These are phyloP conservation scores for Camelina hispida DNA, from an alignment of 345 rosid genomes.

Conservation along the genomic window DNA sequence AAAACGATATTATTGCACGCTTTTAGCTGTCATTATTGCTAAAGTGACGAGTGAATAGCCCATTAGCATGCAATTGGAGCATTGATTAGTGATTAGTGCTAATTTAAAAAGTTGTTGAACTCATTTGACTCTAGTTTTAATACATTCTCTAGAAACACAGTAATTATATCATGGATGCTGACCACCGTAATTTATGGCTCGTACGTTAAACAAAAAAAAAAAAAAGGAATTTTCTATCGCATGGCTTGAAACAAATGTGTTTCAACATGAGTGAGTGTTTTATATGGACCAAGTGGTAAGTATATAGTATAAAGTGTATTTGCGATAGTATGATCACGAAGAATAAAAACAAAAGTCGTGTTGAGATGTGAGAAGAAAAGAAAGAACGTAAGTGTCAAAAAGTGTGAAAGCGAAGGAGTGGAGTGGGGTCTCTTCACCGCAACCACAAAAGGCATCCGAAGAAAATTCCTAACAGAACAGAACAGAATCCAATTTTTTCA, in stretches of 20 bases:
- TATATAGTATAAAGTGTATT: background rate
- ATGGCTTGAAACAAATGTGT: too few relatives aligned
- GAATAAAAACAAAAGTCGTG: constrained; percentile 18
- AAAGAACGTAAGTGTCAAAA: constrained; percentile 31
- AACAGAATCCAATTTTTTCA: constrained; percentile 7
- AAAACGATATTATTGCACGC: constrained; percentile 34
- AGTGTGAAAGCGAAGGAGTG: constrained; percentile 27
- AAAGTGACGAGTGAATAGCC: constrained; percentile 35
- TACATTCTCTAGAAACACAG: background rate
- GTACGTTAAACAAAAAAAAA: too few relatives aligned
- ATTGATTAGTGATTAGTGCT: constrained; percentile 35
- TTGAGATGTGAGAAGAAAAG: background rate
- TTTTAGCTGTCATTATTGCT: constrained; percentile 37
- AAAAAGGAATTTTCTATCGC: background rate
- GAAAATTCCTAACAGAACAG: constrained; percentile 10
- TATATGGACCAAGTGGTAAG: background rate
- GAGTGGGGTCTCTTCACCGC: constrained; percentile 42
- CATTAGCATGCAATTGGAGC: constrained; percentile 42
- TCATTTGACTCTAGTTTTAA: constrained; percentile 4
- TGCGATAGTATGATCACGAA: background rate
- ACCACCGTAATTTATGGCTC: constrained; percentile 27
- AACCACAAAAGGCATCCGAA: constrained; percentile 43
- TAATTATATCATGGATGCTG: constrained; percentile 2
- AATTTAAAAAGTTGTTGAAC: constrained; percentile 10
- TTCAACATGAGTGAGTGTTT: too few relatives aligned